Evolutionary conservation across 805 yeast genomes (phyloP), one percentile per base, ranked within the genome.

Genomic region (Monosporozyma solicola): DNA sequence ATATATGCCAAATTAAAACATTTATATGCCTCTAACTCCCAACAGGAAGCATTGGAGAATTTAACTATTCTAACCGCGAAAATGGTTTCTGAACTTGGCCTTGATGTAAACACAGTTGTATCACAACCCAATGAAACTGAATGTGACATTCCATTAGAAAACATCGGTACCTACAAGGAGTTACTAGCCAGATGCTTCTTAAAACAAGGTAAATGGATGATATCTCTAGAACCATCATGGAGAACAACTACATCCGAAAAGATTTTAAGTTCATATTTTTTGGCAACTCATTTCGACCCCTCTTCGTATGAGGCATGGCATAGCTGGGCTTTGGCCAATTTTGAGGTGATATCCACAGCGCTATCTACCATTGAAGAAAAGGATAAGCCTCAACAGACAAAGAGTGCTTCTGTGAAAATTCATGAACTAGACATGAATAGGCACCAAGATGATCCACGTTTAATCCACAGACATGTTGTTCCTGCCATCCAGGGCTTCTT

Each of bases 261-360:
- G 1, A 89, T 94, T 58, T 72, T 94, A 54, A 96, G 97, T 11
- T 90, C 97, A 0, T 94, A 88, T 66, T 72, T 94, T 52, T 74
- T 94, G 57, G 98, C 99, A 0, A 92, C 99, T 0, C 97, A 91
- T 66, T 92, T 94, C 68, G 97, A 94, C 66, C 76, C 80, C 37
- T 79, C 80, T 25, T 94, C 99, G 97, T 94, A 94, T 64, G 94
- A 95, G 65, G 99, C 98, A 16, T 95, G 99, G 99, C 99, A 94
- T 67, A 92, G 90, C 64, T 94, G 99, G 99, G 99, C 99, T 0
- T 74, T 95, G 64, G 97, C 98, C 0, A 94, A 95, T 68, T 94
- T 91, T 66, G 97, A 94, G 65, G 98, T 92, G 1, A 85, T 92
- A 22, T 85, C 96, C 0, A 74, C 85, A 29, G 72, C 76, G 29